Evolutionary conservation across 2,329 filamentous ascomycete genomes (phyloP).

Genomic region (Sordariomycetes sp.): DNA sequence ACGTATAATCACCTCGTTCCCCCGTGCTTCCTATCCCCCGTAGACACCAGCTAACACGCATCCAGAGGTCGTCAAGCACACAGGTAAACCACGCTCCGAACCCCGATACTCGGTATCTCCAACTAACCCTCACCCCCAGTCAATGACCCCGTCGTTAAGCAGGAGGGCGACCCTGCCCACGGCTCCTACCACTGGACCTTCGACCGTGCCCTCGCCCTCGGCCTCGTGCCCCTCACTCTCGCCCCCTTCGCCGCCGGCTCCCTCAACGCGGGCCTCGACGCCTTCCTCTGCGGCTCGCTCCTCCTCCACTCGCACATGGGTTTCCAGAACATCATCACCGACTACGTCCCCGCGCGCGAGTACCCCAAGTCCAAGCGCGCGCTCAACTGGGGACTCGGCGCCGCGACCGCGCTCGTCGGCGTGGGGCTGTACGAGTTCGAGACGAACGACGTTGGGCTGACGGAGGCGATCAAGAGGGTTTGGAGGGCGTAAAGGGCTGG

Average conservation of each 20-base stretch:
- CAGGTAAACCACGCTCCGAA: slow-evolving; percentile 39
- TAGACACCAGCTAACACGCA: neutral
- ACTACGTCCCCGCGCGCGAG: slow-evolving; percentile 73
- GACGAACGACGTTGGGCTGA: slow-evolving; percentile 94
- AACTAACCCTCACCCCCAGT: slow-evolving; percentile 32
- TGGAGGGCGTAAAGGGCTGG: slow-evolving; percentile 61
- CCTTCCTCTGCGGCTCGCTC: slow-evolving; percentile 69
- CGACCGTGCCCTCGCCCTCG: slow-evolving; percentile 73
- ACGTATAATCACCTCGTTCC: slow-evolving; percentile 25
- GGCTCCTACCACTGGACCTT: slow-evolving; percentile 99
- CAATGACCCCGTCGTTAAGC: slow-evolving; percentile 77
- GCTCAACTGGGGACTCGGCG: slow-evolving; percentile 71
- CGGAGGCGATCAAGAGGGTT: slow-evolving; percentile 76
- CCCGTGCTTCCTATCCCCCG: neutral
- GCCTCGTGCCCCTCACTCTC: slow-evolving; percentile 76
- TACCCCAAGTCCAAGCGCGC: slow-evolving; percentile 56
- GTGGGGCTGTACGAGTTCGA: slow-evolving; percentile 96
- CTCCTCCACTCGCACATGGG: slow-evolving; percentile 94
- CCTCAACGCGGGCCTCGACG: slow-evolving; percentile 81
- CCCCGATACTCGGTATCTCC: neutral
- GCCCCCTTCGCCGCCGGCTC: slow-evolving; percentile 88
- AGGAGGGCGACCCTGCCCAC: slow-evolving; percentile 62
- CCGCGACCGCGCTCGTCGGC: slow-evolving; percentile 68
- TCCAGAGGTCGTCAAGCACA: slow-evolving; percentile 64
- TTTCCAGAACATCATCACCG: slow-evolving; percentile 81